phyloP scores from a whole-genome alignment of 1,284 basidiomycete genomes.

The Moniliophthora roreri region DNA sequence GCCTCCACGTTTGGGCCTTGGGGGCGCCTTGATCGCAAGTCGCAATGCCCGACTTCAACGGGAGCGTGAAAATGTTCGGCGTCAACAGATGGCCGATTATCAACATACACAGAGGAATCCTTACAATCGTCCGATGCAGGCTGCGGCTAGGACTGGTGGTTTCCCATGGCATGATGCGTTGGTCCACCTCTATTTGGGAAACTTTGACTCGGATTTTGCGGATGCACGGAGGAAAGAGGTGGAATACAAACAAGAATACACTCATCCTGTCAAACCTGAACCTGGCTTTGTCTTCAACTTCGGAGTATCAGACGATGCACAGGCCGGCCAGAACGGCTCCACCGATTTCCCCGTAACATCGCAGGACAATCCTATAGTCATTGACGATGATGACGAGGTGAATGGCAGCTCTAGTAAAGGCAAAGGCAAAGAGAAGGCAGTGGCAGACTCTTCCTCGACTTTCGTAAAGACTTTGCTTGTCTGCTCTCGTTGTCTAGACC shows the following conservation, averaged over 20 bases:
- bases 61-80: conserved; percentile 18
- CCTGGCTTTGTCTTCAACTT: conserved; percentile 70
- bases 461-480: conserved; percentile 43
- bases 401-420: background rate
- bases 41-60: conserved; percentile 30
- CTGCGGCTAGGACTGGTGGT: background rate
- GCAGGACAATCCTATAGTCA: conserved; percentile 31
- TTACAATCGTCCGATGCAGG: conserved; percentile 10
- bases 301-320: conserved; percentile 30
- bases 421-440: conserved; percentile 1
- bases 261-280: conserved; percentile 53
- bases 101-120: conserved; percentile 3
- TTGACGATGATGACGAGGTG: conserved; percentile 31
- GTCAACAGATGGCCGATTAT: conserved; percentile 6
- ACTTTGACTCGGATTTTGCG: conserved; percentile 5
- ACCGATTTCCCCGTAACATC: conserved; percentile 26
- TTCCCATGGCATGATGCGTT: background rate
- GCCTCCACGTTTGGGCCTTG: conserved; percentile 42
- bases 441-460: conserved; percentile 14
- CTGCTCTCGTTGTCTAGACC: conserved; percentile 61
- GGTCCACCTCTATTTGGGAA: background rate
- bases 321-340: conserved; percentile 11
- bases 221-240: conserved; percentile 26
- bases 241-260: conserved; percentile 60
- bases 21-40: conserved; percentile 62